Evolutionary conservation across 1,284 basidiomycete genomes (phyloP).

Genomic region (Ustilago esculenta): DNA sequence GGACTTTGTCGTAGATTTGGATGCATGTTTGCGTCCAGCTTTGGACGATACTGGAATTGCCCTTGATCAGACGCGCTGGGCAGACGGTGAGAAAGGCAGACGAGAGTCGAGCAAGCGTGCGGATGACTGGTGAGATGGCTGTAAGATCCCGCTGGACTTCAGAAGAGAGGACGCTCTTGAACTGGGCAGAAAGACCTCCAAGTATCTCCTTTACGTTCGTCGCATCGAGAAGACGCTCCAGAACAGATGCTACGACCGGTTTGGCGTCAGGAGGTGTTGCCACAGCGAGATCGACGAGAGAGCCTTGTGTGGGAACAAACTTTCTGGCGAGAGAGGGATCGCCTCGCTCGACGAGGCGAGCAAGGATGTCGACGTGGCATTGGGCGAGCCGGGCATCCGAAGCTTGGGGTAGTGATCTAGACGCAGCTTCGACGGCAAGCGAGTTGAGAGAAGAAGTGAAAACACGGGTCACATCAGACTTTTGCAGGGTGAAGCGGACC

Average conservation of each 20-base stretch:
- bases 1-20: slow-evolving; percentile 21
- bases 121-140: not conserved
- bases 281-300: slow-evolving; percentile 41
- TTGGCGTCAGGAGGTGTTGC: slow-evolving; percentile 10
- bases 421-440: slow-evolving; percentile 18
- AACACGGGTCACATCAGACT: slow-evolving; percentile 25
- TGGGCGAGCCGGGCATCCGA: not conserved
- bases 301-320: slow-evolving; percentile 39
- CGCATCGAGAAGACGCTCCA: slow-evolving; percentile 44
- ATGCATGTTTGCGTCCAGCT: slow-evolving; percentile 13
- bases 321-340: slow-evolving; percentile 47
- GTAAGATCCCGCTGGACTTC: not conserved
- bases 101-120: slow-evolving; percentile 27
- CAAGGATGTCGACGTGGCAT: slow-evolving; percentile 29
- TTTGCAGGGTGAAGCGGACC: slow-evolving; percentile 33
- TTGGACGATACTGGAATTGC: slow-evolving; percentile 1
- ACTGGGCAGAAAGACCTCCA: slow-evolving; percentile 14
- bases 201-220: slow-evolving; percentile 31
- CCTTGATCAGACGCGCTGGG: slow-evolving; percentile 17
- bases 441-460: slow-evolving; percentile 29
- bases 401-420: slow-evolving; percentile 5
- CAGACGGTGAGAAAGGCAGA: slow-evolving; percentile 22
- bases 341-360: slow-evolving; percentile 40
- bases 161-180: slow-evolving; percentile 1
- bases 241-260: slow-evolving; percentile 1